Conservation (phyloP, 768 basidiomycete genomes). For the Neoboletus brunneissimus region DNA sequence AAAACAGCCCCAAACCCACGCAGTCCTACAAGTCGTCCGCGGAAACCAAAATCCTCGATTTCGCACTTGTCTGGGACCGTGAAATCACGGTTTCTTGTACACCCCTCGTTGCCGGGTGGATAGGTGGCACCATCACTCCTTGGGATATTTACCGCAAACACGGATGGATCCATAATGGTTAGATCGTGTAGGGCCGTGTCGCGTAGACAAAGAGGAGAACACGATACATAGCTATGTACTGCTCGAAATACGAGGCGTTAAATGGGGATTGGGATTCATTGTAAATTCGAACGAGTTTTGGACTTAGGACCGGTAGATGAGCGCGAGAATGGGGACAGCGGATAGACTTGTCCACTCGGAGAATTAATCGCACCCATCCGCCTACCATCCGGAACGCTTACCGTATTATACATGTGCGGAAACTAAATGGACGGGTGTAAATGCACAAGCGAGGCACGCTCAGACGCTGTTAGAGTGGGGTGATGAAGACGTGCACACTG, state of each 20-base stretch:
- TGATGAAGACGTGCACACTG: neutral
- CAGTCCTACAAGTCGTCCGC: conserved; percentile 22
- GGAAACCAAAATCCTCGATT: conserved; percentile 16
- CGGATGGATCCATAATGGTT: neutral
- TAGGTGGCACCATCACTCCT: conserved; percentile 2
- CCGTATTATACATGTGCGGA: conserved; percentile 6
- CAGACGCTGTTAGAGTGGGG: conserved; percentile 5
- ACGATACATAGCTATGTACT: neutral
- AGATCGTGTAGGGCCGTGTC: conserved; percentile 7
- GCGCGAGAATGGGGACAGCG: conserved; percentile 8
- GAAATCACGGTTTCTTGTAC: neutral
- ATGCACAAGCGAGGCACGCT: neutral
- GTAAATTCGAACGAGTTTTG: neutral
- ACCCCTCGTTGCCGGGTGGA: conserved; percentile 8
- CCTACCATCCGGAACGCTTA: neutral
- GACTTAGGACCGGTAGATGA: neutral
- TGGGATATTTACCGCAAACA: neutral
- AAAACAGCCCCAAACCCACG: conserved; percentile 18
- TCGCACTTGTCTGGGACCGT: conserved; percentile 3
- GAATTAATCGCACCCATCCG: neutral
- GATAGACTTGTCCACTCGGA: neutral
- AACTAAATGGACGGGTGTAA: conserved; percentile 2
- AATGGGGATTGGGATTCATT: neutral
- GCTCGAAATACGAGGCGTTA: neutral
- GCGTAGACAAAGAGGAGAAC: conserved; percentile 9